phyloP scores from a whole-genome alignment of 2,329 filamentous ascomycete species.

The Fusarium papillatum region DNA sequence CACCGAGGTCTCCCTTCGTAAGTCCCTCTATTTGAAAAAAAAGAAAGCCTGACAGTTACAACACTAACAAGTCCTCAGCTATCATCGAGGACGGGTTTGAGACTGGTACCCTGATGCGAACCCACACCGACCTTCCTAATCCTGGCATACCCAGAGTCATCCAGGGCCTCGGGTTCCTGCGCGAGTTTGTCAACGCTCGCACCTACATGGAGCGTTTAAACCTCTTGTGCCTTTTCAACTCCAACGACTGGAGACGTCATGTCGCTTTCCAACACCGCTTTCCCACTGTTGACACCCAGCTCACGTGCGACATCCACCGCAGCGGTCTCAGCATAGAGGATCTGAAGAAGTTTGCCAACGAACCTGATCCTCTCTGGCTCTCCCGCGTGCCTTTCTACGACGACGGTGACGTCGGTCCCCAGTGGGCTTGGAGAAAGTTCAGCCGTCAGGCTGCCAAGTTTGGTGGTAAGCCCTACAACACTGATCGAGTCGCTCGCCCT shows the following conservation, averaged over 20 bases:
- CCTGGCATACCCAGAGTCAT: background rate
- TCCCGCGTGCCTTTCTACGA: conserved; percentile 20
- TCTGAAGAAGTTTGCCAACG: background rate
- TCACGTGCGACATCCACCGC: background rate
- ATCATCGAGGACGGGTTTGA: conserved; percentile 19
- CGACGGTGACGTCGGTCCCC: conserved; percentile 13
- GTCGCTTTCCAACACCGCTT: background rate
- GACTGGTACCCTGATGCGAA: conserved; percentile 1
- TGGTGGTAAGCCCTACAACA: background rate
- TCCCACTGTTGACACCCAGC: background rate
- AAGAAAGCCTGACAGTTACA: too few species aligned
- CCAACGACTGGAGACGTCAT: background rate
- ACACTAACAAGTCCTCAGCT: background rate
- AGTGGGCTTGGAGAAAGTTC: conserved; percentile 3
- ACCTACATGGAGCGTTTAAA: background rate
- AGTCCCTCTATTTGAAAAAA: background rate
- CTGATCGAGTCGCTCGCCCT: background rate
- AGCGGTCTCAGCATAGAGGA: background rate
- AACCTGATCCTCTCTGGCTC: background rate
- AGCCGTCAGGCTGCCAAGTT: background rate
- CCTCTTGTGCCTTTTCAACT: background rate
- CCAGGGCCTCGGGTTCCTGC: conserved; percentile 1
- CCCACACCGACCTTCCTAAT: too few species aligned
- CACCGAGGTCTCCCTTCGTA: conserved; percentile 5
- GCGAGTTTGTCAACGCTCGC: conserved; percentile 8